Evolutionary conservation across 441 rosid species (phyloP).

Genomic region (Brassica balearica): DNA sequence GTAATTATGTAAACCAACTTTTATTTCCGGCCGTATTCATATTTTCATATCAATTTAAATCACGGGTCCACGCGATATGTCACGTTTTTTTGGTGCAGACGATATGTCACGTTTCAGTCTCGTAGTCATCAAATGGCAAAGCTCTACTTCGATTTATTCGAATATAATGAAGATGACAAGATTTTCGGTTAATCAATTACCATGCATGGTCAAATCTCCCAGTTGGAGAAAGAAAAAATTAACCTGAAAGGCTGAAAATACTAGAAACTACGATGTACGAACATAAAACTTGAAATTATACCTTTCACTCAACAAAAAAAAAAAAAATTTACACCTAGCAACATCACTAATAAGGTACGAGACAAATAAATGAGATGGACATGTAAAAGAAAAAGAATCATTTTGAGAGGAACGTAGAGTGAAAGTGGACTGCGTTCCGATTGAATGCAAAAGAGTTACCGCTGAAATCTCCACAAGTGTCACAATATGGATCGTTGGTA

Average conservation of each 20-base stretch:
- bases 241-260: too few species aligned
- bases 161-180: background rate
- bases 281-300: too few species aligned
- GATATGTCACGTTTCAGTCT: background rate
- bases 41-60: background rate
- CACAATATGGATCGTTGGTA: background rate
- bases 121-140: background rate
- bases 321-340: background rate
- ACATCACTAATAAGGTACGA: background rate
- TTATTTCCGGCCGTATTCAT: background rate
- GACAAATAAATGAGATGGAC: background rate
- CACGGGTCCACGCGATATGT: constrained; percentile 16
- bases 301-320: background rate
- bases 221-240: too few species aligned
- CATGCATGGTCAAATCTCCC: background rate
- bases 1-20: background rate
- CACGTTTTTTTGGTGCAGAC: too few species aligned
- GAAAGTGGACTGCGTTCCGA: background rate
- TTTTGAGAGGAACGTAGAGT: background rate
- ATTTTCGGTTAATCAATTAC: background rate
- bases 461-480: background rate
- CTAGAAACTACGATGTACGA: too few species aligned
- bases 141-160: background rate
- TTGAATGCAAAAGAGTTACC: background rate
- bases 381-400: background rate